A percentile compares a stretch with the other conserved stretches of the same genome.
Evolutionary conservation across 1,139 yeast species (phyloP).

Genomic region (Suhomyces maxii): DNA sequence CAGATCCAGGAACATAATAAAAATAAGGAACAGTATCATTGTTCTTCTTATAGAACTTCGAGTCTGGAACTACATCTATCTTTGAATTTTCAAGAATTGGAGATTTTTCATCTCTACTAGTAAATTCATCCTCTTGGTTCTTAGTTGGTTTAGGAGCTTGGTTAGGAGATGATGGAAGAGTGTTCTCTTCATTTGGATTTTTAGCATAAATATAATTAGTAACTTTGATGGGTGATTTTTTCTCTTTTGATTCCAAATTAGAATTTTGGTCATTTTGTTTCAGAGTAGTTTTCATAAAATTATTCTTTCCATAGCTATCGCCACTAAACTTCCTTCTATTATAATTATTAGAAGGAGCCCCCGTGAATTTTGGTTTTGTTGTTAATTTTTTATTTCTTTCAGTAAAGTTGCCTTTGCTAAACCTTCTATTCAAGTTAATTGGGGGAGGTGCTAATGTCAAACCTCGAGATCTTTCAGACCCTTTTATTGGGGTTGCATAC

Average conservation of each 20-base stretch:
- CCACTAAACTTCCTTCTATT: conserved; percentile 10
- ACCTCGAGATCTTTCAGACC: conserved; percentile 20
- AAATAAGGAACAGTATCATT: conserved; percentile 7
- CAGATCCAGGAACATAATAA: conserved; percentile 10
- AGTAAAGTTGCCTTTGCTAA: not conserved
- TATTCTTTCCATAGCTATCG: conserved; percentile 1
- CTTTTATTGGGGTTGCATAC: conserved; percentile 25
- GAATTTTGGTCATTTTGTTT: not conserved
- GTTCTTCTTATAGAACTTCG: conserved; percentile 1
- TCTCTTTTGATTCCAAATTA: not conserved
- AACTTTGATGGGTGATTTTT: not conserved
- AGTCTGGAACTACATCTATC: not conserved
- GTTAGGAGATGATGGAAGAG: not conserved
- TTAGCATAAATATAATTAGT: not conserved
- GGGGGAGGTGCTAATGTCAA: conserved; percentile 74
- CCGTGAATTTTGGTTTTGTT: conserved; percentile 9
- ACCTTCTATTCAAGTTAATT: conserved; percentile 47
- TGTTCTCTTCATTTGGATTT: not conserved
- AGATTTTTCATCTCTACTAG: not conserved
- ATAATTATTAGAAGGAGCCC: conserved; percentile 15
- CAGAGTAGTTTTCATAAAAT: not conserved
- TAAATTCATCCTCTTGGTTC: not conserved
- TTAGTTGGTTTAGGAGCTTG: not conserved
- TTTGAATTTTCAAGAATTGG: not conserved
- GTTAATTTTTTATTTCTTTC: conserved; percentile 2